Percentiles rank a stretch among this genome's conserved stretches.
phyloP scores from a whole-genome alignment of 2,329 filamentous ascomycete species.

The Stachybotrys chlorohalonatus region DNA sequence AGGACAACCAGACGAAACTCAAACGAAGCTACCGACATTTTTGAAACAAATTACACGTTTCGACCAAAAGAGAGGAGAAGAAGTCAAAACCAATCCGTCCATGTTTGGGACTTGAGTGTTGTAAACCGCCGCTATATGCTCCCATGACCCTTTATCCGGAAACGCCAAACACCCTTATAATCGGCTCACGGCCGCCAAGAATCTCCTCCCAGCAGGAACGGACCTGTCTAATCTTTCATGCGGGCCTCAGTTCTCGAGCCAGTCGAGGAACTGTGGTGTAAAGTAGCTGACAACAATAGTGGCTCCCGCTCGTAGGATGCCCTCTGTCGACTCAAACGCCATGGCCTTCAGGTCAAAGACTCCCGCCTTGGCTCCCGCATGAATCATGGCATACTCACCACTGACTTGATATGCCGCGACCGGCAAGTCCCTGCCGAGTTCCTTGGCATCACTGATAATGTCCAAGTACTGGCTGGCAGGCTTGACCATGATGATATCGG shows the following conservation, averaged over 20 bases:
- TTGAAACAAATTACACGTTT: too few relatives aligned
- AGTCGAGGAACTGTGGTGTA: slow-evolving; percentile 68
- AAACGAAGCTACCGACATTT: too few relatives aligned
- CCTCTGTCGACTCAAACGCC: slow-evolving; percentile 90
- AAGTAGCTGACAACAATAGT: slow-evolving; percentile 94
- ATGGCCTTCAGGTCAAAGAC: slow-evolving; percentile 93
- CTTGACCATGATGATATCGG: slow-evolving; percentile 99
- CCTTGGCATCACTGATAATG: slow-evolving; percentile 95
- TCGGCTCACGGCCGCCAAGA: background rate
- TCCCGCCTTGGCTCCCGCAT: slow-evolving; percentile 88
- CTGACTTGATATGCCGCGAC: slow-evolving; percentile 95
- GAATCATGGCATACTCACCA: slow-evolving; percentile 96
- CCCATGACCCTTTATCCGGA: background rate
- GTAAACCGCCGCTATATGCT: background rate
- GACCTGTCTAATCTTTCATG: background rate
- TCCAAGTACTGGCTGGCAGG: slow-evolving; percentile 92
- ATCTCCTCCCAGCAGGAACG: background rate
- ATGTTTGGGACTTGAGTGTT: background rate
- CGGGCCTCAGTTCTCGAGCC: slow-evolving; percentile 43
- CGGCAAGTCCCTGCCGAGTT: slow-evolving; percentile 82
- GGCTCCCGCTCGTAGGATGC: slow-evolving; percentile 85
- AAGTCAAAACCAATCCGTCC: too few relatives aligned
- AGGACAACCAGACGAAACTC: too few relatives aligned
- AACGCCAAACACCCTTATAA: background rate
- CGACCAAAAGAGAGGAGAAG: too few relatives aligned